A percentile compares a stretch with the other conserved stretches of the same genome.
These are phyloP conservation scores for Mycena crocata DNA, from an alignment of 768 basidiomycete genomes.

Conservation along the genomic window DNA sequence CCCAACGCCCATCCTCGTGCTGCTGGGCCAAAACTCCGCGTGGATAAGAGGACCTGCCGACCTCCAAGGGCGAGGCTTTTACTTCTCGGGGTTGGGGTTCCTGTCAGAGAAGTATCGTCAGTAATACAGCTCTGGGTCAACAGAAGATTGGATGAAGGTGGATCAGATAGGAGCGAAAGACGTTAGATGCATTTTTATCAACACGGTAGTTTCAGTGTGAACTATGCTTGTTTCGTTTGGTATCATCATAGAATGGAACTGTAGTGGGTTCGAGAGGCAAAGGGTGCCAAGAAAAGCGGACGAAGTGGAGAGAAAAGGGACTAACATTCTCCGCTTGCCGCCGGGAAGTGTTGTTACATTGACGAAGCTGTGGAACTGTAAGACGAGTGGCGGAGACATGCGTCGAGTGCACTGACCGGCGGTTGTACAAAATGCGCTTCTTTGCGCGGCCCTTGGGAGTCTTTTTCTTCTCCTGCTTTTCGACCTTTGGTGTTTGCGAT, in stretches of 20 bases:
- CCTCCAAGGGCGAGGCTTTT: conserved; percentile 41
- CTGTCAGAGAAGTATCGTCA: conserved; percentile 47
- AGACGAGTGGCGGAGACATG: conserved; percentile 10
- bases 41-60: conserved; percentile 23
- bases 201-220: conserved; percentile 93
- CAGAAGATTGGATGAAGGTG: conserved; percentile 27
- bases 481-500: conserved; percentile 97
- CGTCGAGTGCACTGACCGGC: conserved; percentile 67
- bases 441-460: conserved; percentile 96
- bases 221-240: conserved; percentile 82
- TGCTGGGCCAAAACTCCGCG: conserved; percentile 18
- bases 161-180: conserved; percentile 99
- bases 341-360: conserved; percentile 92
- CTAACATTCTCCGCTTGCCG: conserved; percentile 97
- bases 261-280: not conserved
- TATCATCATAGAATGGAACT: conserved; percentile 63
- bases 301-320: conserved; percentile 42
- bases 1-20: conserved; percentile 21
- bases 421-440: conserved; percentile 95
- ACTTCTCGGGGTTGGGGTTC: conserved; percentile 78
- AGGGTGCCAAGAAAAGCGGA: conserved; percentile 14
- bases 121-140: conserved; percentile 29
- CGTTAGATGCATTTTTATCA: conserved; percentile 87
- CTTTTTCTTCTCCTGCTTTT: conserved; percentile 99
- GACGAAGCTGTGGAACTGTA: conserved; percentile 72